A percentile compares a stretch with the other conserved stretches of the same genome.
phyloP scores from a whole-genome alignment of 371 early-diverging fungal genomes.

The Mortierella sp. region DNA sequence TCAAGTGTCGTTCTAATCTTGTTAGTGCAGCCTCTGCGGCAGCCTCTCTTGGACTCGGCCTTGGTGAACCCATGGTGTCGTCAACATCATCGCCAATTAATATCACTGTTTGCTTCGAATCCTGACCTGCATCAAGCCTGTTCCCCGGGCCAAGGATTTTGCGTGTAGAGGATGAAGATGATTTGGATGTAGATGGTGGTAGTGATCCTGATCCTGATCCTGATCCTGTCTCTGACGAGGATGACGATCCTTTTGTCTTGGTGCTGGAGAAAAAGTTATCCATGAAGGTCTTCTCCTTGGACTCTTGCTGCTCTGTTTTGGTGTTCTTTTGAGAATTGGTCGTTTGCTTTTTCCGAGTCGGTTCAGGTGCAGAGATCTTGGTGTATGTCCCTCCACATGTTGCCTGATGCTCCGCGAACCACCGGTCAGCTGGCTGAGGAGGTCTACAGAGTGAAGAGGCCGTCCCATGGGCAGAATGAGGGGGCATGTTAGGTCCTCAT shows the following conservation, averaged over 20 bases:
- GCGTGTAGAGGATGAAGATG: neutral
- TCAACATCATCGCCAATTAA: neutral
- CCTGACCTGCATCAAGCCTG: no score
- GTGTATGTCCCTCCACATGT: conserved; percentile 70
- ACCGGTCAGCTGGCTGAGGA: conserved; percentile 73
- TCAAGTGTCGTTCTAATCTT: conserved; percentile 15
- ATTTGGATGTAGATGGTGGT: neutral
- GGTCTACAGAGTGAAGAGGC: conserved; percentile 52
- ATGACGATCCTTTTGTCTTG: neutral
- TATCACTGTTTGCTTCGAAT: no score
- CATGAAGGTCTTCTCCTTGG: conserved; percentile 21
- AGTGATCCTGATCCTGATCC: no score
- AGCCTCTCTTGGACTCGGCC: conserved; percentile 17
- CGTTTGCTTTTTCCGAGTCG: conserved; percentile 22
- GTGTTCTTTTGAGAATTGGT: conserved; percentile 14
- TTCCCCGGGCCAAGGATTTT: no score
- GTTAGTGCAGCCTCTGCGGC: conserved; percentile 33
- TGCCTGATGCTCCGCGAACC: conserved; percentile 68
- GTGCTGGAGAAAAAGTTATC: conserved; percentile 27
- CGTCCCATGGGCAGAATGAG: no score
- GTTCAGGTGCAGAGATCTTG: conserved; percentile 65
- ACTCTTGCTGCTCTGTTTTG: neutral
- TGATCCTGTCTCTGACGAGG: neutral
- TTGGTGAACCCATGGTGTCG: neutral
- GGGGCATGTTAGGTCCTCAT: no score